Evolutionary conservation across 2,329 filamentous ascomycete species (phyloP), one percentile per base, ranked within the genome.

Genomic region (Sarocladium strictum): DNA sequence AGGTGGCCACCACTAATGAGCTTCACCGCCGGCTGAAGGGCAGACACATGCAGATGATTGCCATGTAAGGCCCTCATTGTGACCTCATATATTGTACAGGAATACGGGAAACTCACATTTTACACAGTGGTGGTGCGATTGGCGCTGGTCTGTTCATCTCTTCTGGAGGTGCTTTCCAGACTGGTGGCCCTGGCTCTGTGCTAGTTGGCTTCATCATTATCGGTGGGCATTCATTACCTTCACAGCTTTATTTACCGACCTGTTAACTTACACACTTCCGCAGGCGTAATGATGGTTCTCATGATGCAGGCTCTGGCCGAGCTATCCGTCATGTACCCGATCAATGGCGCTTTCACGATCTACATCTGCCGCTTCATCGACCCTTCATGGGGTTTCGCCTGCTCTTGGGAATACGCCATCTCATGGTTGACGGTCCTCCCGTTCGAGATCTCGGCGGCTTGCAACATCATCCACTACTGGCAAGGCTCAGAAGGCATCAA

Each of bases 361-460:
- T 95, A 90, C 68, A 92, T 89, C 27, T 93, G 88, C 32, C 83
- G 90, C 29, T 95, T 96, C 64, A 69, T 96, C 19, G 89, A 95
- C 64, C 90, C 90, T 1, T 89, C 89, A 1, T 93, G 88, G 89
- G 89, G 89, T 0, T 92, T 93, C 64, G 87, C 89, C 43, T 92
- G 93, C 88, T 89, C 88, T 19, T 92, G 88, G 88, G 92, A 91
- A 75, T 86, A 69, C 17, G 7, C 7, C 29, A 14, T 51, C 47
- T 51, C 47, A 14, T 51, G 47, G 47, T 76, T 92, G 2, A 76
- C 89, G 40, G 83, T 89, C 0, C 70, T 93, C 24, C 89, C 89
- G 0, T 75, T 92, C 29, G 89, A 93, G 68, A 85, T 93, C 54
- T 87, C 92, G 55, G 86, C 87, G 2, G 89, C 88, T 2, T 85